These are phyloP conservation scores for Protomyces macrosporus DNA, from an alignment of 1,139 yeast genomes.

Conservation along the genomic window DNA sequence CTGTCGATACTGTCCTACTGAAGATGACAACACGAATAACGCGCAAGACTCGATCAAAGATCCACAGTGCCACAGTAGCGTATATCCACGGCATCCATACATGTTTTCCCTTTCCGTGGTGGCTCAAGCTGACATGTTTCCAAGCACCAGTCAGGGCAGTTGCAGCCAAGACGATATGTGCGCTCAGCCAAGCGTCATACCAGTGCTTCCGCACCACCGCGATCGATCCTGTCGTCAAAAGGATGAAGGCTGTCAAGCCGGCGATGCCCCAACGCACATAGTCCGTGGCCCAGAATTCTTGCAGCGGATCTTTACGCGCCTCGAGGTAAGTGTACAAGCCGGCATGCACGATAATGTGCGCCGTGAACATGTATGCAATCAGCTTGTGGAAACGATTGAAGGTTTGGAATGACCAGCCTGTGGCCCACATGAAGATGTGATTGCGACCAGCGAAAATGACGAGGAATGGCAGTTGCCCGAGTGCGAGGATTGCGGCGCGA, in stretches of 20 bases:
- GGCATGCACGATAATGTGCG: conserved; percentile 42
- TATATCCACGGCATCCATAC: conserved; percentile 46
- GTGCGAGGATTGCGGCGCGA: conserved; percentile 55
- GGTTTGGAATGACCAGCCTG: conserved; percentile 58
- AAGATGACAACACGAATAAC: conserved; percentile 36
- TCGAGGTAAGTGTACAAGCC: conserved; percentile 35
- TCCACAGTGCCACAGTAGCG: conserved; percentile 43
- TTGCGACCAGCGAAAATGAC: conserved; percentile 59
- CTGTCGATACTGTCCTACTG: conserved; percentile 18
- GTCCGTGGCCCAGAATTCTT: conserved; percentile 41
- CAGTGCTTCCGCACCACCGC: conserved; percentile 39
- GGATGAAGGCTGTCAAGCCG: conserved; percentile 40
- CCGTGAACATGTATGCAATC: conserved; percentile 49
- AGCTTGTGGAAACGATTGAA: conserved; percentile 58
- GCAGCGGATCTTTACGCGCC: conserved; percentile 32
- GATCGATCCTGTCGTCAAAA: conserved; percentile 37
- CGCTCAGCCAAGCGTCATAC: conserved; percentile 45
- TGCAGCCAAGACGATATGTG: conserved; percentile 40
- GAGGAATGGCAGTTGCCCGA: conserved; percentile 50
- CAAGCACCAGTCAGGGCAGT: conserved; percentile 44
- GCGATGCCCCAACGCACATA: conserved; percentile 47
- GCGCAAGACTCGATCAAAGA: conserved; percentile 42
- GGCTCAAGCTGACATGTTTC: conserved; percentile 35
- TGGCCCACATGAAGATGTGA: conserved; percentile 51
- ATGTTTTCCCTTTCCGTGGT: conserved; percentile 39